Evolutionary conservation across 352 stramenopile species (phyloP).

Genomic region (Pythium rishiriense): DNA sequence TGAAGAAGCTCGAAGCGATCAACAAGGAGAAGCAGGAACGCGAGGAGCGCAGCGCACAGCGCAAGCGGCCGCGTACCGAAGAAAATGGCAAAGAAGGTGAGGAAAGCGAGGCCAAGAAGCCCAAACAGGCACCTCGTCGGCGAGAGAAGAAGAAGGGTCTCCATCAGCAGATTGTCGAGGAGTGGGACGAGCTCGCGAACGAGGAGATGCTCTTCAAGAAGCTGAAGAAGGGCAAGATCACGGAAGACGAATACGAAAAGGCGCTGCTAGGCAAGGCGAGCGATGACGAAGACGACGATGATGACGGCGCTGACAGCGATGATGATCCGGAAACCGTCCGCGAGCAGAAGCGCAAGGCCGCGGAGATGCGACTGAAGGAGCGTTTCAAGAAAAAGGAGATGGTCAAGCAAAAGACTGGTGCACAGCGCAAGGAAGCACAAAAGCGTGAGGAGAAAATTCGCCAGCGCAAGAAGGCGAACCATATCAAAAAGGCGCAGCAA

Average conservation of each 20-base stretch:
- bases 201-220: conserved; percentile 97
- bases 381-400: conserved; percentile 86
- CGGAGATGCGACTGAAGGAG: conserved; percentile 74
- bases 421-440: conserved; percentile 70
- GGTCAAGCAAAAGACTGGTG: conserved; percentile 63
- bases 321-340: conserved; percentile 24
- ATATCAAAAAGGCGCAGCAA: conserved; percentile 59
- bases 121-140: conserved; percentile 68
- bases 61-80: conserved; percentile 55
- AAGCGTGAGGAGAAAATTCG: conserved; percentile 85
- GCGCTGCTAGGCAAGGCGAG: conserved; percentile 59
- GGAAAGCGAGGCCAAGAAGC: conserved; percentile 65
- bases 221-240: conserved; percentile 97
- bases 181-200: conserved; percentile 99
- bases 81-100: conserved; percentile 32
- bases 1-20: conserved; percentile 92
- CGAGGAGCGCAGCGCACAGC: conserved; percentile 58
- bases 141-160: conserved; percentile 96
- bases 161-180: conserved; percentile 97
- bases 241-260: conserved; percentile 92
- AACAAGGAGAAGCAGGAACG: conserved; percentile 67
- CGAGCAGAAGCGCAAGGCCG: conserved; percentile 63
- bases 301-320: conserved; percentile 29
- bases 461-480: conserved; percentile 76
- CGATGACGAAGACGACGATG: conserved; percentile 22